Percentiles rank a stretch among this genome's conserved stretches.
phyloP scores from a whole-genome alignment of 768 basidiomycete genomes.

The Lyophyllum semitale region DNA sequence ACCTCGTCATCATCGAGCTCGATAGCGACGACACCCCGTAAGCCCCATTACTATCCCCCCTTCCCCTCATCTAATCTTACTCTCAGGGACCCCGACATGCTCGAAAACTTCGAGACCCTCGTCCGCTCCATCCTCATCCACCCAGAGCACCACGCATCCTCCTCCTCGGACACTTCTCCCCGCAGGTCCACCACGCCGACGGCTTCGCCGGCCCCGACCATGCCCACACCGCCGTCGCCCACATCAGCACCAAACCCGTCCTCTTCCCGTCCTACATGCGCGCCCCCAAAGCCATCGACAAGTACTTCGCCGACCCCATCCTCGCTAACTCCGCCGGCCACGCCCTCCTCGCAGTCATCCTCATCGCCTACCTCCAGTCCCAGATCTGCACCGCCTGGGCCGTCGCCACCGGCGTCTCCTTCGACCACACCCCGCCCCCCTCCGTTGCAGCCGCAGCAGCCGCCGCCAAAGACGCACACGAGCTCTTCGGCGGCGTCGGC shows the following conservation, averaged over 20 bases:
- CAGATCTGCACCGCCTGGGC: conserved; percentile 90
- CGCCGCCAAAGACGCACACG: conserved; percentile 43
- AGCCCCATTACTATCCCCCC: conserved; percentile 31
- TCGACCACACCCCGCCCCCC: conserved; percentile 51
- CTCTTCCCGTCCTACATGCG: conserved; percentile 83
- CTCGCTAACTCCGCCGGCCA: conserved; percentile 84
- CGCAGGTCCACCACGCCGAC: conserved; percentile 75
- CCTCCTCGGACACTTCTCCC: conserved; percentile 93
- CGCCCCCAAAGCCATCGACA: conserved; percentile 60
- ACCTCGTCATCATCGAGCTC: conserved; percentile 94
- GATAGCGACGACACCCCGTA: conserved; percentile 89
- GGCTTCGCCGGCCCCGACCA: conserved; percentile 92
- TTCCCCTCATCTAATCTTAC: not conserved
- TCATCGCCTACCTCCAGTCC: conserved; percentile 86
- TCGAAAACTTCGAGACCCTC: conserved; percentile 90
- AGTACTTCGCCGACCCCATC: conserved; percentile 82
- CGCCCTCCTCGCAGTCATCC: conserved; percentile 85
- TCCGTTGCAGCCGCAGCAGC: not conserved
- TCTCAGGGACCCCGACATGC: conserved; percentile 63
- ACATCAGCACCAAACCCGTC: conserved; percentile 83
- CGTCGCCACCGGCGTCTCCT: conserved; percentile 65
- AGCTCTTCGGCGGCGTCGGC: conserved; percentile 85
- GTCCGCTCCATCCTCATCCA: conserved; percentile 89
- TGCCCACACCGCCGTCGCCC: conserved; percentile 86
- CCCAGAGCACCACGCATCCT: conserved; percentile 91